Conservation (phyloP, 768 basidiomycete genomes). For the Jaapia argillacea region DNA sequence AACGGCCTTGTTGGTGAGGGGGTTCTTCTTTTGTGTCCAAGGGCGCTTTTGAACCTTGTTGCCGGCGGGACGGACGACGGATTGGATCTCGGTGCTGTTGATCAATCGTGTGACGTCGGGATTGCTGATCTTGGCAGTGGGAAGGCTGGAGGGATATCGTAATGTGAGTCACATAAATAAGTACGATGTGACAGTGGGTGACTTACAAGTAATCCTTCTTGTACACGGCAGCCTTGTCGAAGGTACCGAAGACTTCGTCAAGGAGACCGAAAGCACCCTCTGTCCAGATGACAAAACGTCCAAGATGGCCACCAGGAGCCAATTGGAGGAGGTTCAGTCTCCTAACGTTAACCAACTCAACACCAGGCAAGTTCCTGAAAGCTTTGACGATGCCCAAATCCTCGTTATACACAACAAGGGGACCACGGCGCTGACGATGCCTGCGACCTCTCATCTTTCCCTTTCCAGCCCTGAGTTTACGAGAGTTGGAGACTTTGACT, state of each 20-base stretch:
- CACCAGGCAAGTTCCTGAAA: slow-evolving; percentile 98
- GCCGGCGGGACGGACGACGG: slow-evolving; percentile 86
- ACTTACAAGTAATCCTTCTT: slow-evolving; percentile 87
- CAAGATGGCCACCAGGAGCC: slow-evolving; percentile 98
- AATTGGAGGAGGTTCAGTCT: slow-evolving; percentile 96
- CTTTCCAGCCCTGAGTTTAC: slow-evolving; percentile 94
- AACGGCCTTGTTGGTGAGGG: slow-evolving; percentile 85
- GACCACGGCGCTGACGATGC: slow-evolving; percentile 94
- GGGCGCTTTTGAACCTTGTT: slow-evolving; percentile 83
- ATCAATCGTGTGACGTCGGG: slow-evolving; percentile 96
- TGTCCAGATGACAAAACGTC: slow-evolving; percentile 99
- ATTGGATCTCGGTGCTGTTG: slow-evolving; percentile 97
- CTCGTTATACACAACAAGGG: slow-evolving; percentile 93
- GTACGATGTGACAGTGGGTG: slow-evolving; percentile 1
- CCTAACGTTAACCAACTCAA: slow-evolving; percentile 92
- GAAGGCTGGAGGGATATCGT: slow-evolving; percentile 45
- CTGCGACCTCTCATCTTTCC: slow-evolving; percentile 96
- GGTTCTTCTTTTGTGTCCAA: slow-evolving; percentile 99
- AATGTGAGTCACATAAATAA: background rate
- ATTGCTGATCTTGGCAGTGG: slow-evolving; percentile 93
- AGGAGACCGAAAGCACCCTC: slow-evolving; percentile 87
- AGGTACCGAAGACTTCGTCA: slow-evolving; percentile 93
- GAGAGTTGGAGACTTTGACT: slow-evolving; percentile 93
- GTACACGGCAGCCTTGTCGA: slow-evolving; percentile 72
- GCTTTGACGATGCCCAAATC: slow-evolving; percentile 97